These are phyloP conservation scores for Lepiota venenata DNA, from an alignment of 768 basidiomycete species.

Conservation along the genomic window DNA sequence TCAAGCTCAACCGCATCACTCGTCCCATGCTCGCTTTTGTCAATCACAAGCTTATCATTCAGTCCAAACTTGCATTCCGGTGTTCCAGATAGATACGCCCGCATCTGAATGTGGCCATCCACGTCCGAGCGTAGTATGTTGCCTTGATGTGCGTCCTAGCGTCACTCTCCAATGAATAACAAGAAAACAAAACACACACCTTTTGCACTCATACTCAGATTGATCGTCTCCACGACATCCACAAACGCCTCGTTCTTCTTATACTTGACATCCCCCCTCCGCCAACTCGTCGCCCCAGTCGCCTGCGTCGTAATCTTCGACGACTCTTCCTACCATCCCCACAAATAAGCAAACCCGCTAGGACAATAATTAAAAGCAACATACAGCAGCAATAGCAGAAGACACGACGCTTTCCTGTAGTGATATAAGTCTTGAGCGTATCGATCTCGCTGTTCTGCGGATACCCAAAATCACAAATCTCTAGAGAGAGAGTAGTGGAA, in stretches of 20 bases:
- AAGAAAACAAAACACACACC: slow-evolving; percentile 41
- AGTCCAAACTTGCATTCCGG: slow-evolving; percentile 99
- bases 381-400: slow-evolving; percentile 76
- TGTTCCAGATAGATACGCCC: slow-evolving; percentile 93
- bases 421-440: slow-evolving; percentile 96
- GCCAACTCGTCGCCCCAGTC: slow-evolving; percentile 95
- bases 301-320: slow-evolving; percentile 97
- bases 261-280: slow-evolving; percentile 94
- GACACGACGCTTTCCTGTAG: slow-evolving; percentile 94
- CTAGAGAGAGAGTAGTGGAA: slow-evolving; percentile 26
- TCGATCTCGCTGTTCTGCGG: slow-evolving; percentile 99
- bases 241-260: slow-evolving; percentile 99
- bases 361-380: slow-evolving; percentile 18
- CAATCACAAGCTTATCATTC: slow-evolving; percentile 97
- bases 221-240: slow-evolving; percentile 97
- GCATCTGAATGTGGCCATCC: slow-evolving; percentile 97
- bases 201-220: slow-evolving; percentile 96
- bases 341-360: not conserved
- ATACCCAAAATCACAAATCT: slow-evolving; percentile 98
- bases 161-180: not conserved
- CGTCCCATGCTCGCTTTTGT: slow-evolving; percentile 68
- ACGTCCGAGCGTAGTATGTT: slow-evolving; percentile 93
- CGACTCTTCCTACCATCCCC: slow-evolving; percentile 75
- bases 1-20: slow-evolving; percentile 91
- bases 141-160: no score